Conservation (phyloP, 2,329 filamentous ascomycete species). For the Sporothrix schenckii region DNA sequence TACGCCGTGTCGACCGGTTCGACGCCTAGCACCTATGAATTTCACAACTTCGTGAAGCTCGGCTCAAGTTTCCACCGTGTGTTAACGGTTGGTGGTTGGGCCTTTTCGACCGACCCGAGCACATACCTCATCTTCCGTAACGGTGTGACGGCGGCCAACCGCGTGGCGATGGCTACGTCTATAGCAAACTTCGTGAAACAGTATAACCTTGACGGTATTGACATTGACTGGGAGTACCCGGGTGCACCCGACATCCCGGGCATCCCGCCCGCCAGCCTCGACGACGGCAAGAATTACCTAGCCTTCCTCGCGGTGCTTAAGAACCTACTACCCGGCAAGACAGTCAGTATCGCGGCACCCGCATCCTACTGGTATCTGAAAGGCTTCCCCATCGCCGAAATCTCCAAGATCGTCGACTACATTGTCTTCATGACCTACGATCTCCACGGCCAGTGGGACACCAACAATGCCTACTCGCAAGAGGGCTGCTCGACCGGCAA, state of each 20-base stretch:
- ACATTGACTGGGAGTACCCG: conserved; percentile 34
- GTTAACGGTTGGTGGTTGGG: conserved; percentile 52
- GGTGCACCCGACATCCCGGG: conserved; percentile 38
- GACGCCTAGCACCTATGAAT: conserved; percentile 37
- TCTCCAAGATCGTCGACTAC: conserved; percentile 41
- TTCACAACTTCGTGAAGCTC: conserved; percentile 38
- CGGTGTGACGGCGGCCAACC: conserved; percentile 31
- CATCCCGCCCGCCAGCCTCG: conserved; percentile 40
- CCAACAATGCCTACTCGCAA: conserved; percentile 33
- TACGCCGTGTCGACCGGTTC: conserved; percentile 37
- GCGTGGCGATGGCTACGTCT: conserved; percentile 27
- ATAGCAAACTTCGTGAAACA: conserved; percentile 27
- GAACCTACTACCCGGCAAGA: conserved; percentile 37
- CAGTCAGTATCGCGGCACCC: conserved; percentile 39
- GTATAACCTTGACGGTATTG: conserved; percentile 30
- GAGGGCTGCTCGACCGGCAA: conserved; percentile 41
- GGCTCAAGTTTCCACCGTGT: conserved; percentile 45
- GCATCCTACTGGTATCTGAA: conserved; percentile 44
- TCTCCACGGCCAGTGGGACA: conserved; percentile 48
- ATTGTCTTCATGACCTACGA: conserved; percentile 46
- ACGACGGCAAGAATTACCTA: conserved; percentile 45
- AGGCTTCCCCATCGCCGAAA: conserved; percentile 40
- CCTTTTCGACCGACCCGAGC: conserved; percentile 44
- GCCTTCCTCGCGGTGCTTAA: conserved; percentile 40
- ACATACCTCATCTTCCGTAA: conserved; percentile 46